phyloP scores from a whole-genome alignment of 768 basidiomycete species.

The Hygrocybe coccinea region DNA sequence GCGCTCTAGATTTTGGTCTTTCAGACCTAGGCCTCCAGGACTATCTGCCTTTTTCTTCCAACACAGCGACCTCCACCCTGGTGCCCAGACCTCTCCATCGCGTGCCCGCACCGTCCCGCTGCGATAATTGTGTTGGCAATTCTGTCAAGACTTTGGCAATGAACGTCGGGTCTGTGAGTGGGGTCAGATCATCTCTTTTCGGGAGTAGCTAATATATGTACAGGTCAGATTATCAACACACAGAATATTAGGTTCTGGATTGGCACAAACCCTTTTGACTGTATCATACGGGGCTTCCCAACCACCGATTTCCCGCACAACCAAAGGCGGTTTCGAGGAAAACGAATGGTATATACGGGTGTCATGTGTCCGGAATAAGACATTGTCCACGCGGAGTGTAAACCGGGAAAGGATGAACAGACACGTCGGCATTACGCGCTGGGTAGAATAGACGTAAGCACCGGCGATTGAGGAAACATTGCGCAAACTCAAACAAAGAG shows the following conservation, averaged over 20 bases:
- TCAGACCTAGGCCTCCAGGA: too few relatives aligned
- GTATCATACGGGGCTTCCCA: constrained; percentile 88
- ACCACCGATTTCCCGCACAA: constrained; percentile 80
- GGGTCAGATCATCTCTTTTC: constrained; percentile 74
- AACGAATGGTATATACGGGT: constrained; percentile 90
- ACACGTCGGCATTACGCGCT: constrained; percentile 97
- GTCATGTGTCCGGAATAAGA: constrained; percentile 86
- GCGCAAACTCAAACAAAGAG: neutral
- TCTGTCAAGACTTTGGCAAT: constrained; percentile 68
- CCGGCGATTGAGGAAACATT: neutral
- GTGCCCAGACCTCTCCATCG: constrained; percentile 82
- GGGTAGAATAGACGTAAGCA: constrained; percentile 7
- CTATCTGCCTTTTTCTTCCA: constrained; percentile 15
- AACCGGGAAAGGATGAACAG: constrained; percentile 88
- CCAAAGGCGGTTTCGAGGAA: constrained; percentile 46
- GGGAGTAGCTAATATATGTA: constrained; percentile 52
- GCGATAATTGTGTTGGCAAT: constrained; percentile 53
- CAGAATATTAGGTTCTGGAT: neutral
- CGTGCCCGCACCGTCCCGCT: constrained; percentile 63
- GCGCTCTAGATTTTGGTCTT: too few relatives aligned
- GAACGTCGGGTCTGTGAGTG: constrained; percentile 82
- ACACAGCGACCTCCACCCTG: constrained; percentile 48
- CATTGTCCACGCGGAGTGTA: constrained; percentile 91
- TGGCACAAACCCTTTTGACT: constrained; percentile 61
- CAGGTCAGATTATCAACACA: constrained; percentile 2